These are phyloP conservation scores for Zygnema circumcarinatum DNA, from an alignment of 139 green algal species.

Conservation along the genomic window DNA sequence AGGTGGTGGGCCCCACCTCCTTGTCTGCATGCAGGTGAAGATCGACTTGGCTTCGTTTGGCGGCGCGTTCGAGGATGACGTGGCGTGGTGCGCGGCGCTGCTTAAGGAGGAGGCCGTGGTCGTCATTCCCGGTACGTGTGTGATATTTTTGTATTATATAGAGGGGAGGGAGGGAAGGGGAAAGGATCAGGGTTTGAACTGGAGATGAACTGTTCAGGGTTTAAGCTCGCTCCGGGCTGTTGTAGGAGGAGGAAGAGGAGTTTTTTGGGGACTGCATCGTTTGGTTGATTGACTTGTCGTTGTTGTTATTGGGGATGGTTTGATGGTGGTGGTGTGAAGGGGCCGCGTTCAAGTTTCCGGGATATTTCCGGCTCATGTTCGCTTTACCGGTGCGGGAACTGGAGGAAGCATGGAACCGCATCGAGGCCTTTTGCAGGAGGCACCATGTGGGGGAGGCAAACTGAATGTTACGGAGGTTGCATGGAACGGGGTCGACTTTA, in stretches of 20 bases:
- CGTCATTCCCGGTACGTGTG: constrained; percentile 37
- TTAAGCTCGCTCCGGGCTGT: no score
- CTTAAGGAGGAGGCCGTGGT: constrained; percentile 57
- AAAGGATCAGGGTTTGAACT: no score
- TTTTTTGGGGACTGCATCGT: no score
- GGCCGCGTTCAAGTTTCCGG: constrained; percentile 8
- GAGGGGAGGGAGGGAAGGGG: constrained; percentile 10
- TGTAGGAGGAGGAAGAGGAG: not conserved
- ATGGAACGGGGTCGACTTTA: no score
- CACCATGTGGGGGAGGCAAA: not conserved
- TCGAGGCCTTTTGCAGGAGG: constrained; percentile 57
- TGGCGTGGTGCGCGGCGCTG: constrained; percentile 28
- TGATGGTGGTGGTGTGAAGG: no score
- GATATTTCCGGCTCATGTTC: constrained; percentile 51
- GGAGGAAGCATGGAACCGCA: constrained; percentile 48
- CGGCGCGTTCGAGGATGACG: constrained; percentile 23
- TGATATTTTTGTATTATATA: not conserved
- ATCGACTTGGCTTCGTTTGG: not conserved
- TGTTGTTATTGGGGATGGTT: no score
- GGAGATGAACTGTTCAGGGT: no score
- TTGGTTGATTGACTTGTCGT: no score
- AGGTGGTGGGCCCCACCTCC: not conserved
- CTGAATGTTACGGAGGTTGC: no score
- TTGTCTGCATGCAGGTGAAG: constrained; percentile 13
- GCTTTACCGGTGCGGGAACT: constrained; percentile 16